These are phyloP conservation scores for Medicago ruthenica DNA, from an alignment of 306 rosid species.

Conservation along the genomic window DNA sequence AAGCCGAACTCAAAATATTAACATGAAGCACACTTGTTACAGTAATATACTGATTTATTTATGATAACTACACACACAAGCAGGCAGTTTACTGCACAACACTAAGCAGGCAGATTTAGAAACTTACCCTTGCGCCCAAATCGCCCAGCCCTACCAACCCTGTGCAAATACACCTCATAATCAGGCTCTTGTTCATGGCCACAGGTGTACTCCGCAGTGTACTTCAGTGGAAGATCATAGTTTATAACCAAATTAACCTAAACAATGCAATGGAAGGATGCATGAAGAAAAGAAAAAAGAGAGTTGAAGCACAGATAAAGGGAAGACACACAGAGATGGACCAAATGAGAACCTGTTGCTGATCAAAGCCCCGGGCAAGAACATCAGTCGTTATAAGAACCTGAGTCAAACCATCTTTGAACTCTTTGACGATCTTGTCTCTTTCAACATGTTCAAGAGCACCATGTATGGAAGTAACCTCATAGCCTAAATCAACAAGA, in stretches of 20 bases:
- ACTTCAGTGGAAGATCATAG: slow-evolving; percentile 78
- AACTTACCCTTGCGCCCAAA: slow-evolving; percentile 89
- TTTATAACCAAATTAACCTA: slow-evolving; percentile 86
- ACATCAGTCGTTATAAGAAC: slow-evolving; percentile 88
- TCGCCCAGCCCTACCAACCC: slow-evolving; percentile 93
- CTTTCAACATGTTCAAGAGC: slow-evolving; percentile 63
- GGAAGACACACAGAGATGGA: not conserved
- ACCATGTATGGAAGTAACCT: slow-evolving; percentile 81
- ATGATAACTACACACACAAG: slow-evolving; percentile 6
- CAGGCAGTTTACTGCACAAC: not conserved
- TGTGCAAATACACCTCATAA: slow-evolving; percentile 81
- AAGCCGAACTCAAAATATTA: not conserved
- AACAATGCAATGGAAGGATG: slow-evolving; percentile 30
- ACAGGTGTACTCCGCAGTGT: slow-evolving; percentile 37
- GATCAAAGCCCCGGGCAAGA: slow-evolving; percentile 89
- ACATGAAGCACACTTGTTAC: slow-evolving; percentile 17
- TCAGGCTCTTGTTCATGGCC: slow-evolving; percentile 62
- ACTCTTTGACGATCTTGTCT: slow-evolving; percentile 85
- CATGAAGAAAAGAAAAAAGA: not conserved
- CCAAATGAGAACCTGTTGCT: slow-evolving; percentile 68
- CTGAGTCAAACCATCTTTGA: slow-evolving; percentile 77
- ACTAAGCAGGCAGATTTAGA: not conserved
- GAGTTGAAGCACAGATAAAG: not conserved
- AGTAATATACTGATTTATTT: not conserved
- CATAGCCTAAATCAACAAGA: slow-evolving; percentile 70